phyloP scores from a whole-genome alignment of 371 early-diverging fungal genomes.

The Blastocladiella emersonii region DNA sequence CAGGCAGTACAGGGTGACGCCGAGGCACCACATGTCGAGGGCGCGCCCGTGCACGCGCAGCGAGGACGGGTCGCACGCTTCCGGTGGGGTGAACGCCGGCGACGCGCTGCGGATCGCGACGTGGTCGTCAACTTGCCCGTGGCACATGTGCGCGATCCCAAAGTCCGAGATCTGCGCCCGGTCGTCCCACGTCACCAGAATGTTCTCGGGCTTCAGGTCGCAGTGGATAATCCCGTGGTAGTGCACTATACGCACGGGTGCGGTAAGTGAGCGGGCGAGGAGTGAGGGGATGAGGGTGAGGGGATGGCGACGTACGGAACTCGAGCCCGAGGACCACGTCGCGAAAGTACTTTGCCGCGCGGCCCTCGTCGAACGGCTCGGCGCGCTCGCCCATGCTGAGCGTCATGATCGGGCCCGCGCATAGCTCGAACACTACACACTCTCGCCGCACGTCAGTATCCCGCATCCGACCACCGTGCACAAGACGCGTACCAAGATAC shows the following conservation, averaged over 20 bases:
- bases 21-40: conserved; percentile 35
- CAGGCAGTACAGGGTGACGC: conserved; percentile 11
- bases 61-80: conserved; percentile 17
- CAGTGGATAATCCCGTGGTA: conserved; percentile 33
- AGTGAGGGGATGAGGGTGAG: background rate
- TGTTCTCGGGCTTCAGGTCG: conserved; percentile 41
- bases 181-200: conserved; percentile 22
- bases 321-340: conserved; percentile 38
- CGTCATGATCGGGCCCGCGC: conserved; percentile 35
- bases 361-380: conserved; percentile 23
- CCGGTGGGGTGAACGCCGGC: conserved; percentile 32
- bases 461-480: too few relatives aligned
- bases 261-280: background rate
- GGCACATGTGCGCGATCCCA: conserved; percentile 34
- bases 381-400: conserved; percentile 17
- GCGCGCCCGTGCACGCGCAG: conserved; percentile 20
- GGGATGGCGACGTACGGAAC: conserved; percentile 25
- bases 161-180: conserved; percentile 36
- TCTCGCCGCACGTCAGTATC: background rate
- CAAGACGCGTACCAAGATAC: conserved; percentile 29
- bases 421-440: conserved; percentile 38
- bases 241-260: conserved; percentile 20
- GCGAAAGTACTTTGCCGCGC: conserved; percentile 31
- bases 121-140: conserved; percentile 18
- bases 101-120: conserved; percentile 22